A percentile compares a stretch with the other conserved stretches of the same genome.
These are phyloP conservation scores for Solanum chmielewskii DNA, from an alignment of 257 asterid species.

Conservation along the genomic window DNA sequence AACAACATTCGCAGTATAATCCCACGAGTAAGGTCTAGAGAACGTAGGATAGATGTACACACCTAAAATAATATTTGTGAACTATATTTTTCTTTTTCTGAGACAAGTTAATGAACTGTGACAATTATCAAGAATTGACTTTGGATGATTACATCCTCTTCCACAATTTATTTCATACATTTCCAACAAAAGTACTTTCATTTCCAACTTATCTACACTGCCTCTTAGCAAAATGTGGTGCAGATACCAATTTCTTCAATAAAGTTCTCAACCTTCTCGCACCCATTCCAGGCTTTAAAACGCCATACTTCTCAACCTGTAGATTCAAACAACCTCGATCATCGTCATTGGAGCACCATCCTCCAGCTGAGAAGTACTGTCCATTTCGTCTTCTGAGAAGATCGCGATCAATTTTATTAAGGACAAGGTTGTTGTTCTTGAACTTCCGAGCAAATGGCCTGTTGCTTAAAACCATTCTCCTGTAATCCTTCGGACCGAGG, in stretches of 20 bases:
- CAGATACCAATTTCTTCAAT: conserved; percentile 31
- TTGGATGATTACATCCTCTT: neutral
- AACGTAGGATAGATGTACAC: neutral
- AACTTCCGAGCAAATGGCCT: conserved; percentile 79
- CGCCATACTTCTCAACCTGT: conserved; percentile 51
- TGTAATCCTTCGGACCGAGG: conserved; percentile 61
- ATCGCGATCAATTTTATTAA: conserved; percentile 59
- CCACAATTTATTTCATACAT: neutral
- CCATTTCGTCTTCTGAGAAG: conserved; percentile 41
- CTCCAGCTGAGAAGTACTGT: conserved; percentile 47
- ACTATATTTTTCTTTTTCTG: neutral
- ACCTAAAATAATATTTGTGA: neutral
- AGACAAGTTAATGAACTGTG: neutral
- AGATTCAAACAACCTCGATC: conserved; percentile 23
- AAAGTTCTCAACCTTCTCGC: conserved; percentile 50
- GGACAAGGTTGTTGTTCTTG: conserved; percentile 57
- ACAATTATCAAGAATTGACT: neutral
- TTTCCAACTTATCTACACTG: conserved; percentile 35
- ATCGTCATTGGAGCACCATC: conserved; percentile 43
- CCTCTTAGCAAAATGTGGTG: conserved; percentile 21
- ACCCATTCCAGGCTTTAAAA: conserved; percentile 62
- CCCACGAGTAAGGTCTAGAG: neutral
- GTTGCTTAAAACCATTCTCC: conserved; percentile 54
- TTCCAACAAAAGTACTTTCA: neutral
- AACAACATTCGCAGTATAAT: neutral